Evolutionary conservation across 495 filamentous ascomycete genomes (phyloP).

Genomic region (Penicillium parvum): DNA sequence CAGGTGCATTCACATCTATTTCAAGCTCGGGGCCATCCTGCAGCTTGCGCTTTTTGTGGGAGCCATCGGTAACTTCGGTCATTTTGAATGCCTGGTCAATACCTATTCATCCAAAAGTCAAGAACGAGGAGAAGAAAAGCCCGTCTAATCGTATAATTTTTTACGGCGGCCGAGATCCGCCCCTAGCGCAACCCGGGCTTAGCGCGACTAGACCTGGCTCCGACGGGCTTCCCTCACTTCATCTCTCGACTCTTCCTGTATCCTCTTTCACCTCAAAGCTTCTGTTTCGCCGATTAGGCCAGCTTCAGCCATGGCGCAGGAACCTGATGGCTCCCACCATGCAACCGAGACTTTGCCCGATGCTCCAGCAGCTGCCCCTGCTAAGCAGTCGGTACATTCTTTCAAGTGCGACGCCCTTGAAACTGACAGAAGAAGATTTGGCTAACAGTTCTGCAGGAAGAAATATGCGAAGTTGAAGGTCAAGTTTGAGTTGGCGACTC

Average conservation of each 20-base stretch:
- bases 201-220: constrained; percentile 10
- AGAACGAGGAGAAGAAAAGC: constrained; percentile 3
- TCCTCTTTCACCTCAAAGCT: background rate
- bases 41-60: constrained; percentile 67
- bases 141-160: constrained; percentile 13
- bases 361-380: constrained; percentile 27
- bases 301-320: constrained; percentile 29
- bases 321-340: constrained; percentile 22
- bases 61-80: constrained; percentile 28
- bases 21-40: constrained; percentile 64
- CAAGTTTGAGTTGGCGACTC: constrained; percentile 78
- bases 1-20: constrained; percentile 80
- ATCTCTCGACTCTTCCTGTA: background rate
- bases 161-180: constrained; percentile 33
- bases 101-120: background rate
- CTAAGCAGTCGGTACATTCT: constrained; percentile 38
- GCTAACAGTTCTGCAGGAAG: constrained; percentile 60
- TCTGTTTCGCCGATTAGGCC: background rate
- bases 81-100: constrained; percentile 19
- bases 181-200: constrained; percentile 27
- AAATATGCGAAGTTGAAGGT: constrained; percentile 93
- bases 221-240: constrained; percentile 7
- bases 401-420: constrained; percentile 34
- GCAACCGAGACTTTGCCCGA: constrained; percentile 30
- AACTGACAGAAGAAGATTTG: constrained; percentile 1